phyloP scores from a whole-genome alignment of 345 rosid genomes.

The Eutrema yunnanense region DNA sequence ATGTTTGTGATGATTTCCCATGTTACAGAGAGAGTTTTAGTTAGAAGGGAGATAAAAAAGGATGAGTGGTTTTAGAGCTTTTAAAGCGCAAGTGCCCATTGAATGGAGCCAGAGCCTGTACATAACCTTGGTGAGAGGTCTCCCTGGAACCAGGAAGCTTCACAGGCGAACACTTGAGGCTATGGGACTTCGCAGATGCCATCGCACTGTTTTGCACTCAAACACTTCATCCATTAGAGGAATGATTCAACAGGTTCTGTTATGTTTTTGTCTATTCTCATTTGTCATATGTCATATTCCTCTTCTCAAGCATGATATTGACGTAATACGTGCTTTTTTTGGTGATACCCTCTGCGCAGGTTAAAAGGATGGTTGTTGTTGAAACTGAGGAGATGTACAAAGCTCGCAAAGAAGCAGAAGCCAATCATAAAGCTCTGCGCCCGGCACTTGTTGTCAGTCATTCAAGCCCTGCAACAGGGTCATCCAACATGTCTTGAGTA shows the following conservation, averaged over 20 bases:
- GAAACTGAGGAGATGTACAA: slow-evolving; percentile 80
- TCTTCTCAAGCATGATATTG: not conserved
- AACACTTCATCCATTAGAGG: slow-evolving; percentile 69
- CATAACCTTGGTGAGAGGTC: slow-evolving; percentile 72
- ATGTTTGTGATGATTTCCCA: not conserved
- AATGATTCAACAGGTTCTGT: slow-evolving; percentile 65
- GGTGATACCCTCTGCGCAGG: slow-evolving; percentile 30
- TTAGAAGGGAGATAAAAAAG: not conserved
- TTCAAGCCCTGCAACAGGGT: slow-evolving; percentile 30
- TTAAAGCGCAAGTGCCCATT: slow-evolving; percentile 59
- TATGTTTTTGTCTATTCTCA: not conserved
- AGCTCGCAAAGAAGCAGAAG: slow-evolving; percentile 61
- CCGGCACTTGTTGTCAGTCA: slow-evolving; percentile 58
- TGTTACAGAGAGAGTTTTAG: slow-evolving; percentile 7
- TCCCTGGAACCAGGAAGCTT: slow-evolving; percentile 77
- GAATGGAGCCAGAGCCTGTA: slow-evolving; percentile 61
- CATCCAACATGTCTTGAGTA: slow-evolving; percentile 32
- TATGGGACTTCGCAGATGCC: slow-evolving; percentile 60
- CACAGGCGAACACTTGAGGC: slow-evolving; percentile 83
- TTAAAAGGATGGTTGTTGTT: slow-evolving; percentile 64
- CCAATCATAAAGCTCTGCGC: slow-evolving; percentile 49
- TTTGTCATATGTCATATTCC: not conserved
- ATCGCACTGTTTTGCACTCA: slow-evolving; percentile 58
- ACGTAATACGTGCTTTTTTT: not conserved
- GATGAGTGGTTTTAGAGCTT: slow-evolving; percentile 79